These are phyloP conservation scores for Backusella parvicylindrica DNA, from an alignment of 192 early-diverging fungal genomes.

Conservation along the genomic window DNA sequence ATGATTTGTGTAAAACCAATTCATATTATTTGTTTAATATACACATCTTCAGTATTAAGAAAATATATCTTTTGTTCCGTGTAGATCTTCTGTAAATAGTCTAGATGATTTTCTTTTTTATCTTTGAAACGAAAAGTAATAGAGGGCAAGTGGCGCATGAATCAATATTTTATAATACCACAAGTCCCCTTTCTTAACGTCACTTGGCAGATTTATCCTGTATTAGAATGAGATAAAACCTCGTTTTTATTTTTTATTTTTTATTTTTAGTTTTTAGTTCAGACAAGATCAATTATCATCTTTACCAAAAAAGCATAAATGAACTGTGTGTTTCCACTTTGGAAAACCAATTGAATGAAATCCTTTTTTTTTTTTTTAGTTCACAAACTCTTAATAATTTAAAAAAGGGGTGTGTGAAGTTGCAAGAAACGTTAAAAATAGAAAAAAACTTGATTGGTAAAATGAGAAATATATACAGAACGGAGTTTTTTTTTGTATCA, in stretches of 20 bases:
- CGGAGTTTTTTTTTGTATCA: not conserved
- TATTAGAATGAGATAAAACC: not conserved
- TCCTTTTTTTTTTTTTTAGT: not conserved
- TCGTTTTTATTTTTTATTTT: too few species aligned
- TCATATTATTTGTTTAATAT: not conserved
- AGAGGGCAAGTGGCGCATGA: not conserved
- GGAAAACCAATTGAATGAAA: not conserved
- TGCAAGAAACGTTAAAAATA: not conserved
- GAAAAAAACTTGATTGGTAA: not conserved
- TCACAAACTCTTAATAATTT: not conserved
- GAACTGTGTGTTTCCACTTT: not conserved
- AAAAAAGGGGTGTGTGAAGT: not conserved
- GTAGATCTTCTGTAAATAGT: not conserved
- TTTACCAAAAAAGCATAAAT: not conserved
- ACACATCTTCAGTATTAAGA: not conserved
- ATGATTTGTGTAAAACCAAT: not conserved
- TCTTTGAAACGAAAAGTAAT: not conserved
- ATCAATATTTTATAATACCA: not conserved
- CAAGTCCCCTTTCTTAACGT: too few species aligned
- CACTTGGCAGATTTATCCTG: too few species aligned
- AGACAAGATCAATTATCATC: not conserved
- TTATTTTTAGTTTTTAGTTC: not conserved
- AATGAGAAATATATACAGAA: not conserved
- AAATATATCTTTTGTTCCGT: not conserved
- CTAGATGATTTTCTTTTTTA: not conserved